These are phyloP conservation scores for Zygnema cylindricum DNA, from an alignment of 139 green algal genomes.

Conservation along the genomic window DNA sequence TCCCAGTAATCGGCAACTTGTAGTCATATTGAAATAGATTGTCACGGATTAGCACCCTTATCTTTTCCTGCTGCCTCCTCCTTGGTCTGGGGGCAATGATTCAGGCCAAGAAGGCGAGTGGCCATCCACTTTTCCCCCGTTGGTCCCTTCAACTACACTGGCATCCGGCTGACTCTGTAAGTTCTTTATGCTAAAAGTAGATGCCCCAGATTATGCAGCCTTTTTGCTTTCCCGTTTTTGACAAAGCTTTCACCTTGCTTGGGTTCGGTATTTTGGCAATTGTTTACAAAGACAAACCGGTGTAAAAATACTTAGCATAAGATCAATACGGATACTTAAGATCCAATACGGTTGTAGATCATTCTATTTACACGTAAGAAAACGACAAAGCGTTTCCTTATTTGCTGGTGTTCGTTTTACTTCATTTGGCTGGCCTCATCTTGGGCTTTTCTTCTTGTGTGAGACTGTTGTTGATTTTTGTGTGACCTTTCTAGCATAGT, in stretches of 20 bases:
- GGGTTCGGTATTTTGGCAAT: neutral
- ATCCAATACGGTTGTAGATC: no score
- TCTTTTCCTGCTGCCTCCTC: neutral
- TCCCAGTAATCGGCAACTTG: no score
- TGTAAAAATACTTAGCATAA: neutral
- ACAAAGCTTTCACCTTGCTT: no score
- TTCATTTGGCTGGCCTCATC: no score
- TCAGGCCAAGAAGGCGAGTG: neutral
- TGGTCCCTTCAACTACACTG: slow-evolving; percentile 43
- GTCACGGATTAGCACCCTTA: no score
- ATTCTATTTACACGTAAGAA: no score
- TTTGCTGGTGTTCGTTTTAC: neutral
- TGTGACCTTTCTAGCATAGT: no score
- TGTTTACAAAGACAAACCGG: neutral
- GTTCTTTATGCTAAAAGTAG: no score
- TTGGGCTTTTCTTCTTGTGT: no score
- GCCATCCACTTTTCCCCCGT: neutral
- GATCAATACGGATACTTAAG: neutral
- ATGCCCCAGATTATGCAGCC: neutral
- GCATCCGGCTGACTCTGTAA: slow-evolving; percentile 39
- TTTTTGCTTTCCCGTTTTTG: neutral
- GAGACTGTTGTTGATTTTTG: no score
- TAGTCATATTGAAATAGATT: no score
- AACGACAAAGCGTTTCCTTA: neutral
- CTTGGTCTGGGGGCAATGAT: neutral